A percentile compares a stretch with the other conserved stretches of the same genome.
Conservation (phyloP, 805 yeast genomes). For the Isabelozyma heimii region DNA sequence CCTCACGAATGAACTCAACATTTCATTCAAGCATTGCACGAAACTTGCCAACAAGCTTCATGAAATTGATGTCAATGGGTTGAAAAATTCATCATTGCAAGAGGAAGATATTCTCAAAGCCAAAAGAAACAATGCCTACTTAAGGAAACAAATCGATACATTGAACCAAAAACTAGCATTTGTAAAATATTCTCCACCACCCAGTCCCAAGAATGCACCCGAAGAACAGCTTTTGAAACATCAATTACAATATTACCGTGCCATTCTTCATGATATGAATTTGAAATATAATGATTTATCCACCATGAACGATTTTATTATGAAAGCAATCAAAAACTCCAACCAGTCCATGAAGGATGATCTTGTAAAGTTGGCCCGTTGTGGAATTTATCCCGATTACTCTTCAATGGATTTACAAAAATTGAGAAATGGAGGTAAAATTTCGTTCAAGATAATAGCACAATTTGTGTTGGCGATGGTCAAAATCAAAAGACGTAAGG, state of each 20-base stretch:
- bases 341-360: conserved; percentile 22
- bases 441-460: conserved; percentile 33
- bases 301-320: conserved; percentile 30
- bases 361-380: conserved; percentile 22
- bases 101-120: conserved; percentile 12
- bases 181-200: conserved; percentile 20
- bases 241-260: conserved; percentile 45
- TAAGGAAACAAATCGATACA: conserved; percentile 29
- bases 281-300: conserved; percentile 31
- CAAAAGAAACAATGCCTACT: conserved; percentile 15
- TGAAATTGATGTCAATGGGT: conserved; percentile 20
- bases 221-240: conserved; percentile 24
- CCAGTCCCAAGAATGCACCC: conserved; percentile 12
- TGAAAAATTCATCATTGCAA: conserved; percentile 26
- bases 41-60: conserved; percentile 26
- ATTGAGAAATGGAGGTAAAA: conserved; percentile 11
- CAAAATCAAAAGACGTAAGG: conserved; percentile 26
- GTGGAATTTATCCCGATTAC: conserved; percentile 35
- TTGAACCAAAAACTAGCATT: conserved; percentile 18
- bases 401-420: conserved; percentile 9
- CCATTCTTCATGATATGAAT: conserved; percentile 46
- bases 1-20: conserved; percentile 28
- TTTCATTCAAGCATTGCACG: conserved; percentile 25
- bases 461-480: conserved; percentile 36
- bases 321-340: conserved; percentile 26